phyloP scores from a whole-genome alignment of 148 eudicot genomes.

The Vaccinium macrocarpon region DNA sequence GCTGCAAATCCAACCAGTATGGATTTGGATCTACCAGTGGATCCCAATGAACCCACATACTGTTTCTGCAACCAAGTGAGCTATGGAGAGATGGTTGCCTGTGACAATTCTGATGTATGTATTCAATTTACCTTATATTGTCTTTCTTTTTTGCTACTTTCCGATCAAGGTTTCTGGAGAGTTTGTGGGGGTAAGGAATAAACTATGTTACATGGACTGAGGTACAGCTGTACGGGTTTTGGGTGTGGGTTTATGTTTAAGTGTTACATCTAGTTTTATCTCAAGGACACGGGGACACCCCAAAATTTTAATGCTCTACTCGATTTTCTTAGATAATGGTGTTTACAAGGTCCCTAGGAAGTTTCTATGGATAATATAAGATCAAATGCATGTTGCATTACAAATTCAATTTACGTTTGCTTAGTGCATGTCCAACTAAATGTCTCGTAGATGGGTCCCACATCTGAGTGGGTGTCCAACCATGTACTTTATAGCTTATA shows the following conservation, averaged over 20 bases:
- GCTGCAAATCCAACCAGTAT: slow-evolving; percentile 66
- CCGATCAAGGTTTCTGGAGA: background rate
- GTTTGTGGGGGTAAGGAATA: background rate
- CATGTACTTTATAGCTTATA: background rate
- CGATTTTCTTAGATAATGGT: background rate
- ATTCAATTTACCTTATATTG: background rate
- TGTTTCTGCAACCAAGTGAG: slow-evolving; percentile 98
- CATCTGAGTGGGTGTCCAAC: background rate
- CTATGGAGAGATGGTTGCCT: slow-evolving; percentile 97
- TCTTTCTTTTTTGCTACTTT: background rate
- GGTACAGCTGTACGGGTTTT: background rate
- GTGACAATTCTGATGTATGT: slow-evolving; percentile 84
- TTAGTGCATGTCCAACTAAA: background rate
- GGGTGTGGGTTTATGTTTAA: background rate
- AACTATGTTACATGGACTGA: background rate
- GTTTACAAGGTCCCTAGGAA: background rate
- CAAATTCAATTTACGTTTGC: background rate
- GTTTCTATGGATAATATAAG: background rate
- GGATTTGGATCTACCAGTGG: slow-evolving; percentile 96
- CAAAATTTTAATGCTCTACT: background rate
- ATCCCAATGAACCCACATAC: slow-evolving; percentile 99
- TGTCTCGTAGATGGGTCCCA: background rate
- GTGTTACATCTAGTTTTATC: background rate
- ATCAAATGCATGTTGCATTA: background rate
- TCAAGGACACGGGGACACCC: background rate